Base-by-base conservation (phyloP, 768 basidiomycete genomes). In the Rhodocollybia butyracea region DNA sequence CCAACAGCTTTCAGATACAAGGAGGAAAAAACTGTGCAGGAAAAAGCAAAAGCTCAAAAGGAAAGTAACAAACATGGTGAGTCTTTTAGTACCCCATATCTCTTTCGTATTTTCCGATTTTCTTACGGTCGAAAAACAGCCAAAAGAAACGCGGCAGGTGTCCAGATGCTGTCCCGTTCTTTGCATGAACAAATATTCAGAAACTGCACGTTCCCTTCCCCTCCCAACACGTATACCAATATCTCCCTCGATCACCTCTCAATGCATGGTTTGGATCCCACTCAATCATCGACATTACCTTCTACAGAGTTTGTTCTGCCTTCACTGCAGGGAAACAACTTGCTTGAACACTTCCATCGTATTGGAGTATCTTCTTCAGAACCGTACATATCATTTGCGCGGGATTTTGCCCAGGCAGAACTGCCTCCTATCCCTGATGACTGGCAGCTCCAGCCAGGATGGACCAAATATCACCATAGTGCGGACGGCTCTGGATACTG, bases 341-440 rank as follows among this genome's bases (percentile, higher is more conserved):
- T 98, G 55, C 83, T 90, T 55, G 85, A 95, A 63, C 97, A 99
- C 69, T 98, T 98, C 70, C 79, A 91, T 61, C 78, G 80, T 46
- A 81, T 99, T 38, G 96, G 94, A 17, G 58, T 70, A 2, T 71
- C 76, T 22, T 76, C 80, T 1, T 82, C 91, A 7, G 79, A 90
- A 64, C 94, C 94, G 2, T 94, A 91, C 82, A 76, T 92, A 11
- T 67, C 77, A 5, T 76, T 94, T 53, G 84, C 92, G 4, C 76
- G 82, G 54, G 64, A 71, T 7, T 83, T 92, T 60, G 76, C 83
- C 2, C 62, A 68, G 6, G 68, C 71, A 27, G 48, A 76, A 2
- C 66, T 94, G 3, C 90, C 90, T 10, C 83, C 83, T 0, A 79
- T 78, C 59, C 67, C 85, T 61, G 70, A 78, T 22, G 57, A 73